A percentile compares a stretch with the other conserved stretches of the same genome.
Evolutionary conservation across 2,329 filamentous ascomycete species (phyloP).

Genomic region (Colletotrichum kahawae): DNA sequence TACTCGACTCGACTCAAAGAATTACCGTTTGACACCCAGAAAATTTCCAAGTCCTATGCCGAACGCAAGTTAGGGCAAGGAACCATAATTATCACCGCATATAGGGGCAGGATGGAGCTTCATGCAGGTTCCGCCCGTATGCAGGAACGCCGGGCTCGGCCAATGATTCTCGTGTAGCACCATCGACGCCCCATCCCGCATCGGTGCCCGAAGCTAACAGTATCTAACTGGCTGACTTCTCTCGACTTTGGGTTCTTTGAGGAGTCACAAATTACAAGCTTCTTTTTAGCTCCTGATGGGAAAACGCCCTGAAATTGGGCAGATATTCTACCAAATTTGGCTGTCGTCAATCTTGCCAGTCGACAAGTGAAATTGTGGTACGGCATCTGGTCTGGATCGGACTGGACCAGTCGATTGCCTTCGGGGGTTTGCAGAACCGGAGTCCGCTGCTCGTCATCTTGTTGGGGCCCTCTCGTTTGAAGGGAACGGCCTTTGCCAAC

Average conservation of each 20-base stretch:
- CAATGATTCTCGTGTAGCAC: not conserved
- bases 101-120: constrained; percentile 8
- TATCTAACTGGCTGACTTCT: not conserved
- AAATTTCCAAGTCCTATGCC: not conserved
- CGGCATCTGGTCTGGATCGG: not conserved
- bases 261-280: constrained; percentile 1
- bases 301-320: not conserved
- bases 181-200: not conserved
- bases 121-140: constrained; percentile 13
- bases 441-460: constrained; percentile 4
- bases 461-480: not conserved
- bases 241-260: not conserved
- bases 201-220: not conserved
- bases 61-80: not conserved
- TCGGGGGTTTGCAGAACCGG: not conserved
- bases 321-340: not conserved
- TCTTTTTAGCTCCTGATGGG: not conserved
- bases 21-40: not conserved
- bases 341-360: not conserved
- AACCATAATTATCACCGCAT: constrained; percentile 1
- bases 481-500: not conserved
- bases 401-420: not conserved
- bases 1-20: not conserved
- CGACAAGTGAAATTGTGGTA: not conserved
- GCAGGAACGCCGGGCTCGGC: constrained; percentile 12